A percentile compares a stretch with the other conserved stretches of the same genome.
Conservation (phyloP, 352 stramenopile genomes). For the Elongisporangium undulatum region DNA sequence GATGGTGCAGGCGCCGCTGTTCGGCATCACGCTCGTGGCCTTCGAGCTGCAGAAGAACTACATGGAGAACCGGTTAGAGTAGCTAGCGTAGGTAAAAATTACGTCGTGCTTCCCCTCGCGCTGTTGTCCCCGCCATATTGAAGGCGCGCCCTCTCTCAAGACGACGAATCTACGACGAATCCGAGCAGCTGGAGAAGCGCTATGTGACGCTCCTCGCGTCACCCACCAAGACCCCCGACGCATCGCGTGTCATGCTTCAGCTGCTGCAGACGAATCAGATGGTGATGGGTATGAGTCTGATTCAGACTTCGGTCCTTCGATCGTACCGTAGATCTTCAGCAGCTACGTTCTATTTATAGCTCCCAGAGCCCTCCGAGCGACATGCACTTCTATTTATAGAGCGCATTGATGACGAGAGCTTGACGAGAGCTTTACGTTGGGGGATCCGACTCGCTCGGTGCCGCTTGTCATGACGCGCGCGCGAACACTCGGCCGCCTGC, state of each 20-base stretch:
- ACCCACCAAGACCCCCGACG: neutral
- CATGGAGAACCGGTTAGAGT: constrained; percentile 51
- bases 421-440: too few species aligned
- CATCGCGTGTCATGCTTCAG: neutral
- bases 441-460: neutral
- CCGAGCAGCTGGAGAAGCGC: neutral
- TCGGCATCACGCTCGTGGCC: constrained; percentile 77
- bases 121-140: neutral
- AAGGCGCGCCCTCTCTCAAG: constrained; percentile 3
- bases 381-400: too few species aligned
- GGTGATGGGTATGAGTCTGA: neutral
- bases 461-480: neutral
- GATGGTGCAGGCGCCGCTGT: constrained; percentile 84
- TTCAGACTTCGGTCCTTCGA: neutral
- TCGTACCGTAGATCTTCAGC: too few species aligned
- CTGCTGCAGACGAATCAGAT: neutral
- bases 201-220: neutral
- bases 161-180: neutral
- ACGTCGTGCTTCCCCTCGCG: neutral
- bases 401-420: too few species aligned
- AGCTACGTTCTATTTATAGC: too few species aligned
- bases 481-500: neutral
- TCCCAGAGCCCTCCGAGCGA: too few species aligned
- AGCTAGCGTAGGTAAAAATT: constrained; percentile 1
- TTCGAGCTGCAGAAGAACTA: constrained; percentile 90